phyloP scores from a whole-genome alignment of 1,139 yeast species.

The Yamadazyma siamensis region DNA sequence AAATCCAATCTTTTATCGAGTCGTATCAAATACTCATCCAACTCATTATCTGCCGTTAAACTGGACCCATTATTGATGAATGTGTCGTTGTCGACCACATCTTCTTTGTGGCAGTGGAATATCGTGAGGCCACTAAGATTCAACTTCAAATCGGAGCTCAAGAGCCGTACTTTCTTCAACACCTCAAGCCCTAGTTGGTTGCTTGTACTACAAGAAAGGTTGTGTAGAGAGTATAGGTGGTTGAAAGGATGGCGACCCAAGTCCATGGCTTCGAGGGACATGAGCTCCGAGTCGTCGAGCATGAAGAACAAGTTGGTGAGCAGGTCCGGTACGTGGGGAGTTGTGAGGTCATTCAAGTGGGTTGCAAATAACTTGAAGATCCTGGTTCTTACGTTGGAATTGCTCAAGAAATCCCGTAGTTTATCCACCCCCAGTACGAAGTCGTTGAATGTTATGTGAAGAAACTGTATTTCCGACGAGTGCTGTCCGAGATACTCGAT shows the following conservation, averaged over 20 bases:
- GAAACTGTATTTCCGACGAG: conserved; percentile 25
- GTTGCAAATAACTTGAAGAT: conserved; percentile 34
- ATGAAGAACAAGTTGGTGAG: conserved; percentile 32
- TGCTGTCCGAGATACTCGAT: conserved; percentile 27
- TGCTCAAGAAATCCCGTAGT: conserved; percentile 23
- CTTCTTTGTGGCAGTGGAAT: conserved; percentile 33
- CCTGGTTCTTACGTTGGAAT: conserved; percentile 25
- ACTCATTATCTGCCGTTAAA: conserved; percentile 1
- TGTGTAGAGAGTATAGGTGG: conserved; percentile 22
- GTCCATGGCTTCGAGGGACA: conserved; percentile 19
- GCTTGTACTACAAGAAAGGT: conserved; percentile 33
- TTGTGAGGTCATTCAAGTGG: conserved; percentile 19
- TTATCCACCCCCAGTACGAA: conserved; percentile 23
- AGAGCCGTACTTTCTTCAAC: conserved; percentile 20
- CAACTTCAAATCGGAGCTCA: conserved; percentile 21
- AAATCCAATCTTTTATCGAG: conserved; percentile 24
- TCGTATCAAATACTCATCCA: conserved; percentile 11
- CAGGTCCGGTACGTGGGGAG: conserved; percentile 26
- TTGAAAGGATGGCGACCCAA: conserved; percentile 19
- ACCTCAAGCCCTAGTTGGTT: conserved; percentile 31
- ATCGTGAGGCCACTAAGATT: conserved; percentile 29
- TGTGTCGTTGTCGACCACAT: background rate
- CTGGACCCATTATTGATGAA: background rate
- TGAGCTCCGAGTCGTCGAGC: conserved; percentile 29
- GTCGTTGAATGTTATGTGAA: conserved; percentile 35